A percentile compares a stretch with the other conserved stretches of the same genome.
Conservation (phyloP, 148 eudicot genomes). For the Limonium bicolor region DNA sequence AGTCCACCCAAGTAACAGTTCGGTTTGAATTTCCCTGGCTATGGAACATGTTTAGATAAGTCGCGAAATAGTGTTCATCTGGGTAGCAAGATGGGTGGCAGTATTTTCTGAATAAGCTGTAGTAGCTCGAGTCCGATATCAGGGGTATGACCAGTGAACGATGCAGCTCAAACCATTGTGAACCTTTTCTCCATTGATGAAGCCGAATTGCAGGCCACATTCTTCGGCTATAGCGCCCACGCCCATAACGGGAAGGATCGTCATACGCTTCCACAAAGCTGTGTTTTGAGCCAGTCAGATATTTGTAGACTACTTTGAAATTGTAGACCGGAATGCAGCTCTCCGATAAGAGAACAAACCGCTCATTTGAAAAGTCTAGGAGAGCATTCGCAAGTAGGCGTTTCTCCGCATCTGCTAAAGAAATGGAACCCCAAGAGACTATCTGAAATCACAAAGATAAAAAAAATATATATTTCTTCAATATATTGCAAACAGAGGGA, state of each 20-base stretch:
- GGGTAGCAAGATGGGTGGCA: slow-evolving; percentile 73
- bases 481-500: not conserved
- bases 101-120: slow-evolving; percentile 37
- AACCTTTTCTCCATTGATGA: slow-evolving; percentile 70
- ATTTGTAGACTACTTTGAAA: slow-evolving; percentile 54
- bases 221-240: slow-evolving; percentile 59
- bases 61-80: slow-evolving; percentile 76
- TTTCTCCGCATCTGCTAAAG: slow-evolving; percentile 62
- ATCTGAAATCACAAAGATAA: slow-evolving; percentile 21
- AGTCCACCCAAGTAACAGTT: slow-evolving; percentile 64
- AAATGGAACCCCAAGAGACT: slow-evolving; percentile 61
- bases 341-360: slow-evolving; percentile 67
- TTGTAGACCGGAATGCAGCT: slow-evolving; percentile 77
- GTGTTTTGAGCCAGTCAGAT: slow-evolving; percentile 41
- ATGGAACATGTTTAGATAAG: slow-evolving; percentile 41
- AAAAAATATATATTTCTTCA: not conserved
- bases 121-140: slow-evolving; percentile 54
- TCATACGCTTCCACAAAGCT: slow-evolving; percentile 66
- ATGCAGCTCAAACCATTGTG: slow-evolving; percentile 71
- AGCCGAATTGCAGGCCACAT: slow-evolving; percentile 52
- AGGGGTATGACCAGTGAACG: slow-evolving; percentile 38
- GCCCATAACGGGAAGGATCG: slow-evolving; percentile 58
- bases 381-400: slow-evolving; percentile 77
- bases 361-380: slow-evolving; percentile 71
- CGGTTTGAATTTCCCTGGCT: slow-evolving; percentile 38